Base-by-base conservation (phyloP, 306 rosid species). In the Gastrolobium bilobum region DNA sequence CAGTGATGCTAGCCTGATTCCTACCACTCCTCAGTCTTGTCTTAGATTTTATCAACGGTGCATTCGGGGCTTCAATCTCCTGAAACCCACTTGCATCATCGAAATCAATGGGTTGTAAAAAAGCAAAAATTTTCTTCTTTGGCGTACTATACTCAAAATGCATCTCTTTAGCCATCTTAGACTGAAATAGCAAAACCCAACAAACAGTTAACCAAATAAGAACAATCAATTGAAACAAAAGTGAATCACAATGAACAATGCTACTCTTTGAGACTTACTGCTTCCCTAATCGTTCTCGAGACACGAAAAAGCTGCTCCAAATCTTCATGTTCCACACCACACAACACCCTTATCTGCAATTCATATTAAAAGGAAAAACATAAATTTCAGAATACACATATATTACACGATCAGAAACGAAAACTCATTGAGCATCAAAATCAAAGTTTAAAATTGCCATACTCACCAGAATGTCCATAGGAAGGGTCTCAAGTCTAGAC, bases 61-160 rank as follows among this genome's bases (percentile, higher is more conserved):
- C 98, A 39, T 84, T 83, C n/a, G 97, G 98, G 62, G 92, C 79
- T 83, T 89, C 93, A 43, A 85, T 80, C 26, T 88, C 94, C 14
- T 85, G 86, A 20, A 20, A 20, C 26, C 26, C 26, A 20, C 26
- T 20, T 20, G 26, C 26, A 20, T 20, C 26, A 20, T 20, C 26
- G 26, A 20, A 20, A 20, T 20, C 26, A 20, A 20, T 20, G 26
- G 26, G 26, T 20, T 20, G 26, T 20, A 20, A 20, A 56, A 89
- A 79, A 44, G 82, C 85, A 10, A 43, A 76, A 54, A 73, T 68
- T 7, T 67, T 66, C 90, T 91, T 94, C 54, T 83, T 81, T 10
- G 98, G 98, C 0, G 98, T 94, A 60, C 82, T 89, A 2, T 85
- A 94, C 46, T 93, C 89, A 75, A 94, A 94, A 82, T 94, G 94